phyloP scores from a whole-genome alignment of 257 asterid genomes.

The Fraxinus excelsior region DNA sequence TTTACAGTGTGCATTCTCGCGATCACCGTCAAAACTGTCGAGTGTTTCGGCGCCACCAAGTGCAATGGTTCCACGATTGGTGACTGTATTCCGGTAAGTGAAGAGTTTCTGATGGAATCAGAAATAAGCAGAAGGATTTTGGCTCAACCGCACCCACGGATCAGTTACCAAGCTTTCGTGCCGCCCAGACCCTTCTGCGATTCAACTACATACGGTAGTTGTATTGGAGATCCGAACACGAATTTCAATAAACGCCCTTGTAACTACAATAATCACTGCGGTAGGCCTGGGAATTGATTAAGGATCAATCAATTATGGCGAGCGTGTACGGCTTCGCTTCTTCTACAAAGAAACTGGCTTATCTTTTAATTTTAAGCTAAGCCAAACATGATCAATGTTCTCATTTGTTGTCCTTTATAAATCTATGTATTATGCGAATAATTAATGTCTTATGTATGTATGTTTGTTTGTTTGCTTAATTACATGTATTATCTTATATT shows the following conservation, averaged over 20 bases:
- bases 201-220: not conserved
- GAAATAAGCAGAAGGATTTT: conserved; percentile 24
- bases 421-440: no score
- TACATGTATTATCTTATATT: no score
- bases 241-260: not conserved
- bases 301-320: not conserved
- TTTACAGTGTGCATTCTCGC: not conserved
- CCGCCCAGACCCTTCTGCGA: not conserved
- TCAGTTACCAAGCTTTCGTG: not conserved
- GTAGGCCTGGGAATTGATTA: not conserved
- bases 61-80: conserved; percentile 19
- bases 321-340: no score
- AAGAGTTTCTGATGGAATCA: conserved; percentile 31
- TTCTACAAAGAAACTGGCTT: no score
- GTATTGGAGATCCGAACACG: not conserved
- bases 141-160: no score
- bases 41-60: not conserved
- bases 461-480: no score
- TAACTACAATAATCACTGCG: not conserved
- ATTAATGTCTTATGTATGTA: no score
- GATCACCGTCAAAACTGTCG: not conserved
- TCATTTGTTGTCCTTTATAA: no score
- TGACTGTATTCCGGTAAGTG: conserved; percentile 18
- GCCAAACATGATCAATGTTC: no score
- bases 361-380: no score